Base-by-base conservation (phyloP, 139 green algal genomes). In the Mychonastes homosphaera region DNA sequence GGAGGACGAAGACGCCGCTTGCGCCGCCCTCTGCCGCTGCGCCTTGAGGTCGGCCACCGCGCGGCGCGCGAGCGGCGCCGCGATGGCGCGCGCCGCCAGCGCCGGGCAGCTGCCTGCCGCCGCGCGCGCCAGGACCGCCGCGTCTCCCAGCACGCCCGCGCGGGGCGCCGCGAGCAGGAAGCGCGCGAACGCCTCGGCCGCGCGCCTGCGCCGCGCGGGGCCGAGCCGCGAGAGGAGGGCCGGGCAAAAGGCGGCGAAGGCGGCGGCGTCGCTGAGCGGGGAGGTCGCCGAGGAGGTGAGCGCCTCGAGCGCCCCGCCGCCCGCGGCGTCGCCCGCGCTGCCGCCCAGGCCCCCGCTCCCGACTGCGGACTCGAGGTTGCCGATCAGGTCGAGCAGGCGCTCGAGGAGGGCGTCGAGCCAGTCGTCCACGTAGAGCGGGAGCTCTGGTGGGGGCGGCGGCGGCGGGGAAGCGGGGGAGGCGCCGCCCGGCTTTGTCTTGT, bases 361-460 rank as follows among this genome's bases (percentile, higher is more conserved):
- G 1, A 72, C 74, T 0, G 65, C 71, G 0, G 76, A 55, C 53
- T 95, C 84, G 28, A 93, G 58, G 63, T 94, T 90, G 26, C 27
- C 23, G 29, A 94, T 66, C 45, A 92, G 64, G 24, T 62, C 48
- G 36, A 91, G 80, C 15, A 87, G 50, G 6, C 76, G 72, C 38
- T 64, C 58, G 55, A 95, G 66, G 29, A 95, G 69, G 58, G 89
- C 79, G 21, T 87, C 75, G 24, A 83, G 70, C 87, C 87, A 95
- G 35, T 80, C 77, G 24, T 81, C 79, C 27, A 76, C 64, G 32
- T 79, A 76, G 16, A 88, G 65, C 1, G 81, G 79, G 19, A 86
- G 53, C 45, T 21, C 18, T 7, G 39, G 4, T 23, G 29, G 23
- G 29, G 49, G 1, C 13, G 21, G 21, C 36, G 13, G n/a, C 23